phyloP scores from a whole-genome alignment of 139 green algal genomes.

The Diplosphaera chodatii region DNA sequence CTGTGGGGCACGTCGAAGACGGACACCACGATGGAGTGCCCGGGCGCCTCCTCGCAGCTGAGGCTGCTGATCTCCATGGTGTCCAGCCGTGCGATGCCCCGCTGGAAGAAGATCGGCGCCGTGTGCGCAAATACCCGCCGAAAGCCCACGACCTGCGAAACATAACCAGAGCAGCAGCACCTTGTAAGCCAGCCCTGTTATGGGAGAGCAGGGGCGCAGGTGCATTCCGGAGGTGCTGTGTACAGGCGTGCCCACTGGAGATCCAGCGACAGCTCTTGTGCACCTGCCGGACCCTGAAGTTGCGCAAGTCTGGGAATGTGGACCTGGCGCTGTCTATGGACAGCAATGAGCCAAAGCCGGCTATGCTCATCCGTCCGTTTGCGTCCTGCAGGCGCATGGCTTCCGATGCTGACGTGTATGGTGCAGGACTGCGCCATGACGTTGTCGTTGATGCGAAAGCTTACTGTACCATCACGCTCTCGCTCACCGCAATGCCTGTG shows the following conservation, averaged over 20 bases:
- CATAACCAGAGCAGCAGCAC: not conserved
- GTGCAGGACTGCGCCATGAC: too few relatives aligned
- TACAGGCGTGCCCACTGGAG: not conserved
- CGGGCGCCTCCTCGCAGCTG: slow-evolving; percentile 41
- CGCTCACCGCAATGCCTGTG: not conserved
- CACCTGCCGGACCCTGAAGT: slow-evolving; percentile 62
- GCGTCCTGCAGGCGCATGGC: not conserved
- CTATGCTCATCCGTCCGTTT: slow-evolving; percentile 58
- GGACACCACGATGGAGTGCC: slow-evolving; percentile 50
- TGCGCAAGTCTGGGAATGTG: slow-evolving; percentile 76
- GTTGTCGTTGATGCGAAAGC: too few relatives aligned
- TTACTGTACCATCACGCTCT: not conserved
- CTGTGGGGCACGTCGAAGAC: slow-evolving; percentile 64
- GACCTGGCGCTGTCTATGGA: slow-evolving; percentile 47
- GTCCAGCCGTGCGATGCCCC: slow-evolving; percentile 70
- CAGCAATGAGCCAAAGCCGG: slow-evolving; percentile 72
- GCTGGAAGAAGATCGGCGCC: slow-evolving; percentile 72
- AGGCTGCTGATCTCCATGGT: slow-evolving; percentile 71
- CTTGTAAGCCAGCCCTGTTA: not conserved
- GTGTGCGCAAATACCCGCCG: slow-evolving; percentile 83
- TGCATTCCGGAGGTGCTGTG: not conserved
- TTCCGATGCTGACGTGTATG: not conserved
- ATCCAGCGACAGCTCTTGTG: not conserved
- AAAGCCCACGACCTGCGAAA: slow-evolving; percentile 51
- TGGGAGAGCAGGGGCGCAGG: not conserved